Base-by-base conservation (phyloP, 768 basidiomycete species). In the Tricholoma sp. region DNA sequence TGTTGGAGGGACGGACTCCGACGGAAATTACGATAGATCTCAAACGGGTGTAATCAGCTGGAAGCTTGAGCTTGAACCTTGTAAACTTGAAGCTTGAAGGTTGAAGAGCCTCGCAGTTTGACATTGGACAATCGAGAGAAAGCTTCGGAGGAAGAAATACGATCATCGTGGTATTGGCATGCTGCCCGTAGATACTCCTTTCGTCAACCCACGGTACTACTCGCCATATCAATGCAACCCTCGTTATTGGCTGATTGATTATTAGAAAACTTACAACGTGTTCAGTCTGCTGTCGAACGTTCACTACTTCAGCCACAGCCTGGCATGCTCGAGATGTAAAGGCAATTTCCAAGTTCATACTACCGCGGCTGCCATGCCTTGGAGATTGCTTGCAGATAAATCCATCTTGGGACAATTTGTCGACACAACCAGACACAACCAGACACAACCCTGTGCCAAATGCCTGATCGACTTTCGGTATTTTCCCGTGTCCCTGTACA, bases 261-360 rank as follows among this genome's bases (percentile, higher is more conserved):
- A 18, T 17, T 42, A 52, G 17, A 18, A 55, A 32, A 44, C 52
- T 47, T 29, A 45, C 54, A 61, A 61, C 57, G 59, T 61, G 59
- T 51, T 18, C 24, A 33, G n/a, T 44, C 54, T 50, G 53, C 53
- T 31, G 32, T 55, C 55, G 57, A 24, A 24, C 24, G 2, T 24
- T 24, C 24, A 24, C 24, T 39, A 31, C 36, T 52, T 34, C 15
- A 34, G 53, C 24, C 17, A 15, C 8, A 41, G 57, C 42, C 54
- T 34, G 34, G 37, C 18, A n/a, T 13, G 36, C 13, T 20, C 13
- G 54, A 34, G 37, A 39, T 51, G 31, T 51, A 47, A 56, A 18
- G 37, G 4, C 39, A 6, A 42, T 50, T 61, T 45, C 54, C 56
- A 56, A 34, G 36, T 37, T 51, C 50, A 57, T 50, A 12, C 34